Conservation (phyloP, 2,329 filamentous ascomycete genomes). For the Hypomyces rosellus region DNA sequence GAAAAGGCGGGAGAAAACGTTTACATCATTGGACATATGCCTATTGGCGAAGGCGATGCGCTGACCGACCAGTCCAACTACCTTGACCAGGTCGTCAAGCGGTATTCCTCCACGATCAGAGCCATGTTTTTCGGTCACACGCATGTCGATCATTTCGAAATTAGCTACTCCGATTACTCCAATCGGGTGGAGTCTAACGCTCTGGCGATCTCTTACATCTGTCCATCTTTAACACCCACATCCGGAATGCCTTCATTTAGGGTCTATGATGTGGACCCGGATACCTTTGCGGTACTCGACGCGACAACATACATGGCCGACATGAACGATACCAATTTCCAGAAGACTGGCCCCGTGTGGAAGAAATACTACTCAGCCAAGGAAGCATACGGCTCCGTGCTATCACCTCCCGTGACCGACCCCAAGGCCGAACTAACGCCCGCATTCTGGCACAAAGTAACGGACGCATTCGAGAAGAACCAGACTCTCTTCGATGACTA, state of each 20-base stretch:
- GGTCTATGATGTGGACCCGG: conserved; percentile 53
- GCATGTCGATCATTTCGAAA: conserved; percentile 50
- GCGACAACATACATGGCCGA: conserved; percentile 49
- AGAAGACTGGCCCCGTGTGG: conserved; percentile 43
- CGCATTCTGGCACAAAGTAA: conserved; percentile 55
- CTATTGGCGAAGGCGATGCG: conserved; percentile 42
- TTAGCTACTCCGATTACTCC: conserved; percentile 45
- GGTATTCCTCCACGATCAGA: conserved; percentile 48
- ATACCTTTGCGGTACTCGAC: conserved; percentile 50
- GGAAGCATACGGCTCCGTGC: conserved; percentile 42
- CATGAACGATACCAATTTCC: conserved; percentile 38
- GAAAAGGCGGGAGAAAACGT: conserved; percentile 46
- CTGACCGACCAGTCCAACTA: conserved; percentile 48
- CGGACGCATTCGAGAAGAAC: conserved; percentile 39
- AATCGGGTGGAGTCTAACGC: conserved; percentile 22
- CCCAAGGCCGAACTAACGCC: conserved; percentile 42
- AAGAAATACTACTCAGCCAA: conserved; percentile 50
- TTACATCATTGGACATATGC: conserved; percentile 53
- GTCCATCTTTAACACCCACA: conserved; percentile 48
- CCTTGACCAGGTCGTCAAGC: conserved; percentile 46
- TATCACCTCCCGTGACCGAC: conserved; percentile 34
- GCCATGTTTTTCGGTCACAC: conserved; percentile 54
- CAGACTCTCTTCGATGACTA: conserved; percentile 39
- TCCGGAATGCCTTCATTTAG: conserved; percentile 52
- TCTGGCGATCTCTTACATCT: conserved; percentile 45